Percentiles rank a stretch among this genome's conserved stretches.
phyloP scores from a whole-genome alignment of 345 rosid species.

The thale cress (Arabidopsis thaliana) region DNA sequence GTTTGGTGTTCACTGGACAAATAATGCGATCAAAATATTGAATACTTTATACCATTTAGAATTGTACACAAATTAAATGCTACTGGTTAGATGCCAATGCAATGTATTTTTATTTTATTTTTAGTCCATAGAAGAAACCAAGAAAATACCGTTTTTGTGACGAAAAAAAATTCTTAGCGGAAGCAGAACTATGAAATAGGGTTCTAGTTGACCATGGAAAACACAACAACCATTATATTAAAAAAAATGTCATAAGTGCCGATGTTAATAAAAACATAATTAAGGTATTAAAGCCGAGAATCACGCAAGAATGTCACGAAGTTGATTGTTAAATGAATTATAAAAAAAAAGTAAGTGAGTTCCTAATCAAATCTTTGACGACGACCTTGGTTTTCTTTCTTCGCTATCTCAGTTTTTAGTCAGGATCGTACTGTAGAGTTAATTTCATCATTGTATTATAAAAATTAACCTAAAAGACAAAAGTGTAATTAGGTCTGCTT shows the following conservation, averaged over 20 bases:
- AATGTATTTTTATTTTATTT: background rate
- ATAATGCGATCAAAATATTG: background rate
- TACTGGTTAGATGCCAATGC: background rate
- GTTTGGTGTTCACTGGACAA: background rate
- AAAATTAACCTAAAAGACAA: background rate
- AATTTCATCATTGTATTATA: background rate
- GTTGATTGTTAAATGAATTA: constrained; percentile 24
- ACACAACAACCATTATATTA: background rate
- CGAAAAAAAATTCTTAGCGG: background rate
- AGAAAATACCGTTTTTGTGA: background rate
- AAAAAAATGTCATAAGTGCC: constrained; percentile 9
- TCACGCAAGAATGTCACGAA: constrained; percentile 44
- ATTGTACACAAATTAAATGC: background rate
- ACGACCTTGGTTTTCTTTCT: constrained; percentile 9
- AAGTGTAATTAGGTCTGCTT: constrained; percentile 6
- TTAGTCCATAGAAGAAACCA: background rate
- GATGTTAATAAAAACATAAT: constrained; percentile 16
- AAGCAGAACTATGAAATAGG: background rate
- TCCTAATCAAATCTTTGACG: constrained; percentile 28
- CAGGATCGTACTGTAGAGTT: constrained; percentile 17
- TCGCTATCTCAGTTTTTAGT: background rate
- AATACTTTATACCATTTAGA: background rate
- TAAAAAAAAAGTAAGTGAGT: constrained; percentile 14
- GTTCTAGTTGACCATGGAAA: constrained; percentile 3
- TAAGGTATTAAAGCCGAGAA: constrained; percentile 20